Conservation (phyloP, 2,329 filamentous ascomycete species). For the Colletotrichum sp. region DNA sequence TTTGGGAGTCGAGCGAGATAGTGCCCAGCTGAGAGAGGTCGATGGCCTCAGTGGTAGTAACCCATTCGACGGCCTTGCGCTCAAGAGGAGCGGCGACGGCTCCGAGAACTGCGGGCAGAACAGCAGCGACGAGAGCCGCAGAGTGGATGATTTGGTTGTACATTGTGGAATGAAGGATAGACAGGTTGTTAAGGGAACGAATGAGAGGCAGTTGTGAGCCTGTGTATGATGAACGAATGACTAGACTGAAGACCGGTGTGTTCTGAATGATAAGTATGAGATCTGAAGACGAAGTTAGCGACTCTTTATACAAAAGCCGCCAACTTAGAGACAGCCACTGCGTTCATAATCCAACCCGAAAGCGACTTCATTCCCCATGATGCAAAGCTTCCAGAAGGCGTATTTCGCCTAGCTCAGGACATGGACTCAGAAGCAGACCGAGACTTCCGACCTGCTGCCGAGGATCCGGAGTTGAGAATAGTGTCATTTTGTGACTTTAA, state of each 20-base stretch:
- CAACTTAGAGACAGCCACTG: not conserved
- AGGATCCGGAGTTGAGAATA: not conserved
- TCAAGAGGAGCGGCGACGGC: not conserved
- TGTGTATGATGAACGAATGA: not conserved
- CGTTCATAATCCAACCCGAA: not conserved
- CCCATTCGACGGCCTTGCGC: not conserved
- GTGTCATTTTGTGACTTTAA: not conserved
- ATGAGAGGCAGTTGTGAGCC: not conserved
- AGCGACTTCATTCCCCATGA: not conserved
- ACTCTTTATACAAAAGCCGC: not conserved
- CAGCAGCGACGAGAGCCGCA: not conserved
- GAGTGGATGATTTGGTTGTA: not conserved
- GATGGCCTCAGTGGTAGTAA: not conserved
- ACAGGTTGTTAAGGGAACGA: not conserved
- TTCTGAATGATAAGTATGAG: not conserved
- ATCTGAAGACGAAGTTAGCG: not conserved
- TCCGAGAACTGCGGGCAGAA: not conserved
- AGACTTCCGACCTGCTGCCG: not conserved
- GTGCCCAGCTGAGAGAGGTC: not conserved
- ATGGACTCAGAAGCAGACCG: not conserved
- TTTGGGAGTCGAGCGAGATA: not conserved
- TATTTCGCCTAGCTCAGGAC: not conserved
- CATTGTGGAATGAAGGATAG: not conserved
- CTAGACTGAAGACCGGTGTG: not conserved
- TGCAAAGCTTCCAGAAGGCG: not conserved